phyloP scores from a whole-genome alignment of 805 yeast species.

The Saturnispora saitoi region DNA sequence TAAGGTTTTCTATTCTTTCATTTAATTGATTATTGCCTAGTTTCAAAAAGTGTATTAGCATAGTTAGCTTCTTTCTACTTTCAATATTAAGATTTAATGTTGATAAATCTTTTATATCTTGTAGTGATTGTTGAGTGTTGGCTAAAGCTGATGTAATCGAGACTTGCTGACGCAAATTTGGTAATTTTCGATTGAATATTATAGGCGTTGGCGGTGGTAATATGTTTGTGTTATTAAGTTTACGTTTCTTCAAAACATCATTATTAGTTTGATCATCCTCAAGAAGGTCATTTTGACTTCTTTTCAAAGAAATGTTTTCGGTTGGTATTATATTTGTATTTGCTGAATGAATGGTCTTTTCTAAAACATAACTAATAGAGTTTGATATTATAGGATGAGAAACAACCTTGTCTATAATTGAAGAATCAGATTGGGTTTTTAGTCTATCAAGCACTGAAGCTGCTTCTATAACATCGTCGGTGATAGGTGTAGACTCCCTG shows the following conservation, averaged over 20 bases:
- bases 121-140: constrained; percentile 23
- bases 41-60: constrained; percentile 70
- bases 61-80: constrained; percentile 64
- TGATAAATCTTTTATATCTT: constrained; percentile 29
- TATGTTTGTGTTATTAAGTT: not conserved
- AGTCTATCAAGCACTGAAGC: constrained; percentile 1
- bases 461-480: not conserved
- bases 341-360: constrained; percentile 27
- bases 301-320: not conserved
- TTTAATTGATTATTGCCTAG: constrained; percentile 74
- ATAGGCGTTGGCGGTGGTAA: not conserved
- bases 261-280: not conserved
- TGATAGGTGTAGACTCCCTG: not conserved
- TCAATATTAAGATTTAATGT: constrained; percentile 40
- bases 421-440: constrained; percentile 5
- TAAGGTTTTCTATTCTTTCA: constrained; percentile 50
- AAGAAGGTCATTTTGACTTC: not conserved
- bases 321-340: constrained; percentile 17
- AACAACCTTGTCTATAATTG: constrained; percentile 30
- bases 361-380: constrained; percentile 30
- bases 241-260: not conserved
- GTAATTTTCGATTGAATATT: not conserved
- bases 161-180: constrained; percentile 23
- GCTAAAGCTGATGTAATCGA: constrained; percentile 25
- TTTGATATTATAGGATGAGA: constrained; percentile 31